Percentiles rank a stretch among this genome's conserved stretches.
phyloP scores from a whole-genome alignment of 495 filamentous ascomycete species.

The Wilcoxina mikolae region DNA sequence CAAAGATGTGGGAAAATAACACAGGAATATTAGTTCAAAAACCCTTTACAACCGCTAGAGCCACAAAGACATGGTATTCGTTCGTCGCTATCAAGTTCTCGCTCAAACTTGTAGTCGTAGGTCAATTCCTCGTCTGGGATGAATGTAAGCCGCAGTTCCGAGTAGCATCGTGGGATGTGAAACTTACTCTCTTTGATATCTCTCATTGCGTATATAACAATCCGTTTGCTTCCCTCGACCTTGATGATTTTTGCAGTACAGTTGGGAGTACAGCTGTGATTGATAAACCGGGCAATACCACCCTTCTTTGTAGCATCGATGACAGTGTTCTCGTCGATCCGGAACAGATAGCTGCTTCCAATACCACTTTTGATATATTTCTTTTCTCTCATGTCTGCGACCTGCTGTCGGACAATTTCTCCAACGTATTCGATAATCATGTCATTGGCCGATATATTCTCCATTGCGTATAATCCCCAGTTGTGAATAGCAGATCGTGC shows the following conservation, averaged over 20 bases:
- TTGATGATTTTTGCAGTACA: constrained; percentile 99
- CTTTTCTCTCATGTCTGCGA: constrained; percentile 84
- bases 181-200: constrained; percentile 87
- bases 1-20: background rate
- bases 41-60: constrained; percentile 89
- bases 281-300: constrained; percentile 96
- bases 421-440: constrained; percentile 99
- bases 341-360: constrained; percentile 92
- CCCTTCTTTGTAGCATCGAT: constrained; percentile 97
- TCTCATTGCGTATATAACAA: constrained; percentile 93
- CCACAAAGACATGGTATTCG: constrained; percentile 95
- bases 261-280: constrained; percentile 94
- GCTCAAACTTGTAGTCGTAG: constrained; percentile 99
- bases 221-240: constrained; percentile 95
- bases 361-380: constrained; percentile 92
- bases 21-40: constrained; percentile 60
- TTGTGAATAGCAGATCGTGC: constrained; percentile 96
- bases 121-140: constrained; percentile 85
- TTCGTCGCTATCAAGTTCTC: constrained; percentile 85
- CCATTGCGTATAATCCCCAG: constrained; percentile 95
- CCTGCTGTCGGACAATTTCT: constrained; percentile 89
- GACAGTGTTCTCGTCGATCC: constrained; percentile 93
- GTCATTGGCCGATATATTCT: constrained; percentile 91
- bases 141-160: background rate
- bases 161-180: background rate